Conservation (phyloP, 192 early-diverging fungal genomes). For the Coemansia sp. region DNA sequence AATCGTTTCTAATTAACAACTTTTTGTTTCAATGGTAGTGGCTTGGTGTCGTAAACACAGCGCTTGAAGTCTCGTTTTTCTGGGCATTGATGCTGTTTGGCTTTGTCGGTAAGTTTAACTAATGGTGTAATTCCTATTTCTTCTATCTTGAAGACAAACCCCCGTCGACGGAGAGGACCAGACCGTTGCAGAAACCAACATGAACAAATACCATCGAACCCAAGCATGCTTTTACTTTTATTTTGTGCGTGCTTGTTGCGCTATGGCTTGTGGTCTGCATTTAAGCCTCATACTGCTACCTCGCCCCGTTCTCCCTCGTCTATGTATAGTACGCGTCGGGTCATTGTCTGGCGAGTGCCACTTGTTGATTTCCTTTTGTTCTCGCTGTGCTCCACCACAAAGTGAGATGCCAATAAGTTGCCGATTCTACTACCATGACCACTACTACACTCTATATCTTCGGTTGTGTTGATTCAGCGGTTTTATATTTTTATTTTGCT, state of each 20-base stretch:
- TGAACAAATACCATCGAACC: not conserved
- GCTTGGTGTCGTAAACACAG: slow-evolving; percentile 52
- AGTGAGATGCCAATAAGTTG: too few relatives aligned
- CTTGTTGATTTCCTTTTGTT: too few relatives aligned
- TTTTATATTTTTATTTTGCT: not conserved
- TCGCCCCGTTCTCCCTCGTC: not conserved
- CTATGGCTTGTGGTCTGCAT: slow-evolving; percentile 9
- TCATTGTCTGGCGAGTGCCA: not conserved
- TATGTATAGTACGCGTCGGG: slow-evolving; percentile 4
- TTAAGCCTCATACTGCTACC: not conserved
- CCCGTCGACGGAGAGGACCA: not conserved
- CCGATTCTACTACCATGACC: too few relatives aligned
- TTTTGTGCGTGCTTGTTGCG: not conserved
- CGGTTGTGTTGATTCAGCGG: too few relatives aligned
- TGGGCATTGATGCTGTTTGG: slow-evolving; percentile 45
- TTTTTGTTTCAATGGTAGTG: slow-evolving; percentile 25
- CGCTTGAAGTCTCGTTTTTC: slow-evolving; percentile 52
- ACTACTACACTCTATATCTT: too few relatives aligned
- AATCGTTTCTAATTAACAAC: not conserved
- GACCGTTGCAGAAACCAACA: not conserved
- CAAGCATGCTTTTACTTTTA: not conserved
- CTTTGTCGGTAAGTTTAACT: slow-evolving; percentile 43
- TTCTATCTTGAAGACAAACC: not conserved
- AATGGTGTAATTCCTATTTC: not conserved
- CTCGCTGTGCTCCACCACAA: too few relatives aligned